phyloP scores from a whole-genome alignment of 805 yeast species.

The Kodamaea nitidulidarum region DNA sequence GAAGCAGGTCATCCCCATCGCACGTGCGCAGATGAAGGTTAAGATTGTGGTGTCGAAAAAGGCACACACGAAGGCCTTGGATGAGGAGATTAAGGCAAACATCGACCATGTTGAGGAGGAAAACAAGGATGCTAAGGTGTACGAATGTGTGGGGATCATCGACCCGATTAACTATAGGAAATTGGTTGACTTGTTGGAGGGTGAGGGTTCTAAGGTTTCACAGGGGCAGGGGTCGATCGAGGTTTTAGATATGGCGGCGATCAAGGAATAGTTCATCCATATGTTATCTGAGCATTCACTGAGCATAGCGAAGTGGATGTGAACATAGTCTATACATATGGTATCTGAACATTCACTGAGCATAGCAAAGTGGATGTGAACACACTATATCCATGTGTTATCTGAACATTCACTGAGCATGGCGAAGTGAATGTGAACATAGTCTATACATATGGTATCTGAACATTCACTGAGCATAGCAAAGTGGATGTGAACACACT shows the following conservation, averaged over 20 bases:
- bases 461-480: too few species aligned
- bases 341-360: too few species aligned
- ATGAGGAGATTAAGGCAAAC: slow-evolving; percentile 29
- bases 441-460: too few species aligned
- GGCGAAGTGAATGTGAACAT: too few species aligned
- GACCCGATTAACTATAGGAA: slow-evolving; percentile 83
- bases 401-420: too few species aligned
- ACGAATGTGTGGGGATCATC: slow-evolving; percentile 55
- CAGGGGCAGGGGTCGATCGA: slow-evolving; percentile 65
- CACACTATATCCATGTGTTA: too few species aligned
- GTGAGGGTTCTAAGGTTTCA: slow-evolving; percentile 41
- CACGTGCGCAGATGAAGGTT: slow-evolving; percentile 89
- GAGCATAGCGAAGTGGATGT: neutral
- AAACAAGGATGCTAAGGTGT: slow-evolving; percentile 37
- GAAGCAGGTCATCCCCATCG: slow-evolving; percentile 85
- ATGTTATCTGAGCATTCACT: too few species aligned
- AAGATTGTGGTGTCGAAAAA: slow-evolving; percentile 56
- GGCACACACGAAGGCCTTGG: slow-evolving; percentile 41
- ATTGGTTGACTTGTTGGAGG: slow-evolving; percentile 56
- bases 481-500: too few species aligned
- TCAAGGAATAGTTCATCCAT: slow-evolving; percentile 36
- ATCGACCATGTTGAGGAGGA: slow-evolving; percentile 40
- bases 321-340: too few species aligned
- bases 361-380: too few species aligned
- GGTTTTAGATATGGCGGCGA: slow-evolving; percentile 84